phyloP scores from a whole-genome alignment of 352 stramenopile species.

The Phytophthora quininea region DNA sequence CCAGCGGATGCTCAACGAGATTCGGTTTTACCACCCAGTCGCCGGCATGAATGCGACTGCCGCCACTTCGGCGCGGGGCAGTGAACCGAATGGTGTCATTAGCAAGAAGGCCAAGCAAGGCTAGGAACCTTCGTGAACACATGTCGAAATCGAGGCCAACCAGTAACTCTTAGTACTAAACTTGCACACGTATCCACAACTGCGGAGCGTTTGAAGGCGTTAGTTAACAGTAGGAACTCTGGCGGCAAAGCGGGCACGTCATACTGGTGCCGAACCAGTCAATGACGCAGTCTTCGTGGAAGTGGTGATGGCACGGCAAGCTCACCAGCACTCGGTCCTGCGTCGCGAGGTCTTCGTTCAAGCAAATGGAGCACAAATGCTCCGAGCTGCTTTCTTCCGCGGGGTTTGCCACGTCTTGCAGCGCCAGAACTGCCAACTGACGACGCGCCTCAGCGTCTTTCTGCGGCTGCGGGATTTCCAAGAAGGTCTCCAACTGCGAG shows the following conservation, averaged over 20 bases:
- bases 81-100: slow-evolving; percentile 24
- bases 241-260: slow-evolving; percentile 64
- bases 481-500: slow-evolving; percentile 44
- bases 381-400: slow-evolving; percentile 11
- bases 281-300: slow-evolving; percentile 76
- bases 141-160: slow-evolving; percentile 6
- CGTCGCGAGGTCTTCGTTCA: slow-evolving; percentile 40
- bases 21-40: slow-evolving; percentile 76
- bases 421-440: slow-evolving; percentile 47
- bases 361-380: slow-evolving; percentile 53
- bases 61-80: slow-evolving; percentile 12
- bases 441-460: slow-evolving; percentile 50
- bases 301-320: slow-evolving; percentile 60
- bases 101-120: slow-evolving; percentile 50
- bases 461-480: slow-evolving; percentile 52
- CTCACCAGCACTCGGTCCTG: slow-evolving; percentile 40
- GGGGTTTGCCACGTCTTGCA: slow-evolving; percentile 44
- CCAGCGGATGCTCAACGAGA: slow-evolving; percentile 80
- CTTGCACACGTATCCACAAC: not conserved
- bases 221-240: slow-evolving; percentile 16
- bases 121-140: slow-evolving; percentile 4
- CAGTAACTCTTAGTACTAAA: slow-evolving; percentile 7
- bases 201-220: not conserved
- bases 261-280: slow-evolving; percentile 69
- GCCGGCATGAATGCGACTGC: slow-evolving; percentile 24